Percentiles rank a stretch among this genome's conserved stretches.
Conservation (phyloP, 2,329 filamentous ascomycete genomes). For the Bimuria novae-zelandiae region DNA sequence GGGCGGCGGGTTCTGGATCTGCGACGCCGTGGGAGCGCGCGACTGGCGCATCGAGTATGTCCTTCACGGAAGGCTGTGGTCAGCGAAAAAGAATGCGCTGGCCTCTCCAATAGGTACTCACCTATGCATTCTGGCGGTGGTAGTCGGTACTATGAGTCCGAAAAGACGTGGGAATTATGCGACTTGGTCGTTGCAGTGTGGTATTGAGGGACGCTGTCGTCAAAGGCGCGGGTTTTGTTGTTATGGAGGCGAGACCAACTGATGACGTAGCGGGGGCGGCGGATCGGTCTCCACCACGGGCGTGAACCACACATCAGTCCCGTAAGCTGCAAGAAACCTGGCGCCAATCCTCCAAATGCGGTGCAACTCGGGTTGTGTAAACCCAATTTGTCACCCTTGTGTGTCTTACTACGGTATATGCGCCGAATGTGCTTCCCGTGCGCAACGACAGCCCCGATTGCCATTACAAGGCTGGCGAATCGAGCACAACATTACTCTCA, state of each 20-base stretch:
- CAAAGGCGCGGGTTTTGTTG: slow-evolving; percentile 33
- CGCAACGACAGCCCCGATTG: not conserved
- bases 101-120: not conserved
- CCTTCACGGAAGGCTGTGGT: not conserved
- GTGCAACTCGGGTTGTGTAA: not conserved
- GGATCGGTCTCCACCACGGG: slow-evolving; percentile 23
- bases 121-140: slow-evolving; percentile 4
- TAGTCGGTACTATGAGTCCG: not conserved
- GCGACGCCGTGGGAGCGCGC: slow-evolving; percentile 91
- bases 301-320: slow-evolving; percentile 21
- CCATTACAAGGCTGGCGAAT: not conserved
- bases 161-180: not conserved
- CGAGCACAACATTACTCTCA: not conserved
- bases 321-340: slow-evolving; percentile 3
- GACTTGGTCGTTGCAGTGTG: slow-evolving; percentile 5
- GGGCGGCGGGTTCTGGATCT: slow-evolving; percentile 89
- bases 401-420: not conserved
- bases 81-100: not conserved
- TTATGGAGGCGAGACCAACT: slow-evolving; percentile 16
- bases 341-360: slow-evolving; percentile 1
- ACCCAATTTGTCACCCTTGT: slow-evolving; percentile 13
- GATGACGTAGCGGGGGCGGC: slow-evolving; percentile 26
- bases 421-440: not conserved
- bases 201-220: slow-evolving; percentile 13
- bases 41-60: slow-evolving; percentile 77